phyloP scores from a whole-genome alignment of 805 yeast genomes.

The Schizosaccharomyces japonicus region DNA sequence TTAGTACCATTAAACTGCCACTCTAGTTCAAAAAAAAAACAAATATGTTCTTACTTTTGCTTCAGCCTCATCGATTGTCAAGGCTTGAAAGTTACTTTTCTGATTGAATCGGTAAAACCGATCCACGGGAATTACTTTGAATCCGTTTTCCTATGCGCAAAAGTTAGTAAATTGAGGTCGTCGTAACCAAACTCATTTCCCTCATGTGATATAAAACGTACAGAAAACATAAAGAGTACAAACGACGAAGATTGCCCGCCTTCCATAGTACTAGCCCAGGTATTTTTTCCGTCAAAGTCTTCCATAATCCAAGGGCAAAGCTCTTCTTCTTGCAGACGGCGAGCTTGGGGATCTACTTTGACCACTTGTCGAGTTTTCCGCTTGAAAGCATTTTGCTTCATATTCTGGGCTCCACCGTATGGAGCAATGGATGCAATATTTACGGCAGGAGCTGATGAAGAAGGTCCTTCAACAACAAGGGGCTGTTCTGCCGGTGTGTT shows the following conservation, averaged over 20 bases:
- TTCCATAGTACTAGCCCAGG: constrained; percentile 89
- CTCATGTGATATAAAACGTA: constrained; percentile 10
- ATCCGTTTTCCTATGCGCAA: constrained; percentile 28
- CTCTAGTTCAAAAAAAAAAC: not conserved
- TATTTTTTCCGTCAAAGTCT: constrained; percentile 81
- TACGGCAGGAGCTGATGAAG: not conserved
- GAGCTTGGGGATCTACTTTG: constrained; percentile 57
- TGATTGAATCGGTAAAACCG: constrained; percentile 85
- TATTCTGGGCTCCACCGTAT: constrained; percentile 66
- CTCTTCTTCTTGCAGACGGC: constrained; percentile 78
- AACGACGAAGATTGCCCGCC: constrained; percentile 75
- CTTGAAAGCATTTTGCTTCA: constrained; percentile 31
- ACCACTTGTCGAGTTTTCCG: constrained; percentile 68
- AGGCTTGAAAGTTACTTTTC: constrained; percentile 74
- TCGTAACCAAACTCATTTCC: not conserved
- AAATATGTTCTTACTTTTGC: constrained; percentile 17
- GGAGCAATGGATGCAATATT: constrained; percentile 32
- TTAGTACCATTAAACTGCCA: not conserved
- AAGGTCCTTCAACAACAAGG: not conserved
- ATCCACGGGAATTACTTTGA: constrained; percentile 84
- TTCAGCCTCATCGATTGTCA: constrained; percentile 90
- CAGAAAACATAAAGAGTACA: constrained; percentile 63
- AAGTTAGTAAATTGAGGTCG: not conserved
- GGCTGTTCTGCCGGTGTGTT: not conserved
- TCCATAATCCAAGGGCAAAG: constrained; percentile 96